Conservation (phyloP, 129 eudicot genomes). For the Centrapalus pauciflorus region DNA sequence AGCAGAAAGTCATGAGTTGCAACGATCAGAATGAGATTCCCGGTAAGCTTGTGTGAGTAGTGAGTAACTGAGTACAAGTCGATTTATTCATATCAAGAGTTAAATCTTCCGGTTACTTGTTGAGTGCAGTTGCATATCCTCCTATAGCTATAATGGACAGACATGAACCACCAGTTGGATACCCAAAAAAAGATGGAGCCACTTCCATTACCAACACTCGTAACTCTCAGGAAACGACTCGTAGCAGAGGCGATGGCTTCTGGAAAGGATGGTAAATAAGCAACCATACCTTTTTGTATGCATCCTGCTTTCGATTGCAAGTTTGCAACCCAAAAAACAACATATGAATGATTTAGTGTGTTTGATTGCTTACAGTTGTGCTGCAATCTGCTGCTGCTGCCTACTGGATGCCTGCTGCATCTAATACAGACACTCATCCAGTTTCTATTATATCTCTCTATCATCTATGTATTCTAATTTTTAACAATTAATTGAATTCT, state of each 20-base stretch:
- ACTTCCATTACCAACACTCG: no score
- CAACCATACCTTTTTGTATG: not conserved
- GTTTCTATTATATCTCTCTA: no score
- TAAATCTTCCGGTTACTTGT: not conserved
- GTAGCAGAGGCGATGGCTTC: not conserved
- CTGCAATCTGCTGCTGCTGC: constrained; percentile 11
- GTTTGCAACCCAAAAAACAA: no score
- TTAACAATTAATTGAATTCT: not conserved
- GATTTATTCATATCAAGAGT: no score
- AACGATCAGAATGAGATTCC: not conserved
- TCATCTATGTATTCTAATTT: no score
- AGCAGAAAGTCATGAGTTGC: not conserved
- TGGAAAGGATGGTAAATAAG: constrained; percentile 7
- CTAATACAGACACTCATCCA: not conserved
- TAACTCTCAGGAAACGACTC: not conserved
- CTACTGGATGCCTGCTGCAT: constrained; percentile 1
- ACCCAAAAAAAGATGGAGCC: not conserved
- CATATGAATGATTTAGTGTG: not conserved
- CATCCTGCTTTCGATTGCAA: no score
- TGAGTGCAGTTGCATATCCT: constrained; percentile 10
- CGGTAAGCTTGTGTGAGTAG: not conserved
- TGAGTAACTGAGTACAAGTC: no score
- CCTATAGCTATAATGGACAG: not conserved
- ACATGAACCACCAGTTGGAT: constrained; percentile 5
- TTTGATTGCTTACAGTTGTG: constrained; percentile 1